Evolutionary conservation across 2,329 filamentous ascomycete genomes (phyloP).

Genomic region (Pseudophaeomoniella oleicola): DNA sequence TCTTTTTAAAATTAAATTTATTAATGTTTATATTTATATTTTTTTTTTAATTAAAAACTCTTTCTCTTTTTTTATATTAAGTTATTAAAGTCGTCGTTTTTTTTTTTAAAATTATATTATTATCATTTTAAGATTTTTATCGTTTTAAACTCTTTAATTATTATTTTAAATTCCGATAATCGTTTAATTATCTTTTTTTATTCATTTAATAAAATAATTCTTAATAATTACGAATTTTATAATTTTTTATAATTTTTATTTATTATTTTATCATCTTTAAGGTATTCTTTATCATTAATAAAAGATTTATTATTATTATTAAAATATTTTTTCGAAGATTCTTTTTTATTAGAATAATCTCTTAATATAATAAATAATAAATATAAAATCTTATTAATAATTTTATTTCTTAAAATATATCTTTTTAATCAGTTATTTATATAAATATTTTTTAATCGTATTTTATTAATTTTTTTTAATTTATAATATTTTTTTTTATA

Average conservation of each 20-base stretch:
- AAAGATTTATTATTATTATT: background rate
- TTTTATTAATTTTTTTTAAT: background rate
- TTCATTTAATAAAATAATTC: background rate
- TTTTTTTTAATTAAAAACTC: too few species aligned
- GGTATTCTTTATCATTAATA: background rate
- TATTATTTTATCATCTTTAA: background rate
- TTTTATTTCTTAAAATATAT: background rate
- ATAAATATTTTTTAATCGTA: background rate
- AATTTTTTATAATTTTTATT: background rate
- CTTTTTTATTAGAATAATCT: background rate
- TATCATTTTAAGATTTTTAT: too few species aligned
- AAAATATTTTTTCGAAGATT: background rate
- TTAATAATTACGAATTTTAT: background rate
- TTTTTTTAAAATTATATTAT: too few species aligned
- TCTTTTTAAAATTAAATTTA: background rate
- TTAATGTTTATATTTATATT: background rate
- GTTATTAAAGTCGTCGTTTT: too few species aligned
- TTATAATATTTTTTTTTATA: background rate
- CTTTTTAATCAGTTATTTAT: background rate
- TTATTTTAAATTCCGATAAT: background rate
- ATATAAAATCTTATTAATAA: background rate
- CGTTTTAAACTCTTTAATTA: background rate
- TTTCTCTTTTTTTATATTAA: too few species aligned
- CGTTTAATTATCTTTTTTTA: too few species aligned
- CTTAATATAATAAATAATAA: background rate